Conservation (phyloP, 1,139 yeast genomes). For the Lizanozyma gosingica region DNA sequence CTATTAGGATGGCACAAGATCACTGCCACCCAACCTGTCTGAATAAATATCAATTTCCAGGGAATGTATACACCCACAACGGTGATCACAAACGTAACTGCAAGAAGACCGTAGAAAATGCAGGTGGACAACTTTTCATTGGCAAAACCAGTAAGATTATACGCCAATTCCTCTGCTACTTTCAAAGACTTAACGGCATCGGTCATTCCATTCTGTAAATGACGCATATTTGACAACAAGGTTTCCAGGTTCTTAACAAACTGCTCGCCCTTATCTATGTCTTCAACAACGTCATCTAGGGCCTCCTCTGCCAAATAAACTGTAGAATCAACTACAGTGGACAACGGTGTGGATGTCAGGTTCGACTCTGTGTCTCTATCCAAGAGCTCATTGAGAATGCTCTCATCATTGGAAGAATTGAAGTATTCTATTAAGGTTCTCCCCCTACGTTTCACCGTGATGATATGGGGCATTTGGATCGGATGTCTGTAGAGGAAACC, state of each 20-base stretch:
- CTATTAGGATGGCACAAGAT: conserved; percentile 30
- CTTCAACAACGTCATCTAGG: conserved; percentile 6
- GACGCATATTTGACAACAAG: conserved; percentile 35
- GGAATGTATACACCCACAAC: conserved; percentile 34
- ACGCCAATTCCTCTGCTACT: conserved; percentile 25
- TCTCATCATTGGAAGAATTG: conserved; percentile 21
- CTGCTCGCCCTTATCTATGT: conserved; percentile 6
- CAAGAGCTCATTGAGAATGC: conserved; percentile 24
- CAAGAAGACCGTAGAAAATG: conserved; percentile 26
- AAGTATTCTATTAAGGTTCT: conserved; percentile 32
- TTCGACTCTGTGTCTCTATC: neutral
- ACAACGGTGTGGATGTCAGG: neutral
- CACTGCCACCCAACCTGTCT: conserved; percentile 30
- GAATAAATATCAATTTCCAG: conserved; percentile 35
- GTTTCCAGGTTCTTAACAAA: conserved; percentile 27
- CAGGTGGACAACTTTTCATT: conserved; percentile 36
- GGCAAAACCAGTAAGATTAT: conserved; percentile 33
- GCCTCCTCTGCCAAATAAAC: neutral
- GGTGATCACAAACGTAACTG: conserved; percentile 13
- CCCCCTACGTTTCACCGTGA: conserved; percentile 30
- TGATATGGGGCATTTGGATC: conserved; percentile 26
- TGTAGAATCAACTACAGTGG: neutral
- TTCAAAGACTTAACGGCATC: conserved; percentile 28
- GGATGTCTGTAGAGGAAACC: conserved; percentile 38
- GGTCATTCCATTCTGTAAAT: conserved; percentile 35